Percentiles rank a stretch among this genome's conserved stretches.
These are phyloP conservation scores for Phytophthora nicotianae DNA, from an alignment of 352 stramenopile species.

Conservation along the genomic window DNA sequence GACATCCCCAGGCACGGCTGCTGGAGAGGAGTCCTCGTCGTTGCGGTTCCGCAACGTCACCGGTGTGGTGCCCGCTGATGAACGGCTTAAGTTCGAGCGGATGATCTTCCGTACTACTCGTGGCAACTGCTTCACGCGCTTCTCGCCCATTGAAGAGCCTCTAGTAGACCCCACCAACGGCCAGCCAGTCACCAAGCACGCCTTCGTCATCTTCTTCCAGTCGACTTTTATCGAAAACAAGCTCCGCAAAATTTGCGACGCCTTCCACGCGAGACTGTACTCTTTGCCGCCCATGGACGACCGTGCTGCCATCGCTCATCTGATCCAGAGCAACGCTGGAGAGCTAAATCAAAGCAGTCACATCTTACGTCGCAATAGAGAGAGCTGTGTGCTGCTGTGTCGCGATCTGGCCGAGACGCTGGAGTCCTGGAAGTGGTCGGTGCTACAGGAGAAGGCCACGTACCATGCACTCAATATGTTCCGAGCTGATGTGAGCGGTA, in stretches of 20 bases:
- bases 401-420: constrained; percentile 93
- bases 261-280: constrained; percentile 97
- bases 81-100: constrained; percentile 96
- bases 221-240: constrained; percentile 97
- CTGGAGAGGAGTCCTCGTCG: constrained; percentile 43
- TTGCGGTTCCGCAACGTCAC: constrained; percentile 95
- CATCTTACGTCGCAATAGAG: constrained; percentile 96
- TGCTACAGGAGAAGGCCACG: constrained; percentile 96
- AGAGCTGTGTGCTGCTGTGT: constrained; percentile 94
- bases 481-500: constrained; percentile 95
- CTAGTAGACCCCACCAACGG: constrained; percentile 91
- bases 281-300: constrained; percentile 96
- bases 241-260: constrained; percentile 98
- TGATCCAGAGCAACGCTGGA: constrained; percentile 92
- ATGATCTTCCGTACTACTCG: constrained; percentile 99
- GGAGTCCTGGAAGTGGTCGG: constrained; percentile 97
- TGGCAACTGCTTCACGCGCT: constrained; percentile 98
- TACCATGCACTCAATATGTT: constrained; percentile 99
- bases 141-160: constrained; percentile 94
- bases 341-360: constrained; percentile 97
- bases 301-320: constrained; percentile 78
- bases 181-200: constrained; percentile 84
- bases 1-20: constrained; percentile 11
- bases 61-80: constrained; percentile 93
- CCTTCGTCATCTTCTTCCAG: constrained; percentile 97